Evolutionary conservation across 352 stramenopile genomes (phyloP).

Genomic region (Phytophthora citricola): DNA sequence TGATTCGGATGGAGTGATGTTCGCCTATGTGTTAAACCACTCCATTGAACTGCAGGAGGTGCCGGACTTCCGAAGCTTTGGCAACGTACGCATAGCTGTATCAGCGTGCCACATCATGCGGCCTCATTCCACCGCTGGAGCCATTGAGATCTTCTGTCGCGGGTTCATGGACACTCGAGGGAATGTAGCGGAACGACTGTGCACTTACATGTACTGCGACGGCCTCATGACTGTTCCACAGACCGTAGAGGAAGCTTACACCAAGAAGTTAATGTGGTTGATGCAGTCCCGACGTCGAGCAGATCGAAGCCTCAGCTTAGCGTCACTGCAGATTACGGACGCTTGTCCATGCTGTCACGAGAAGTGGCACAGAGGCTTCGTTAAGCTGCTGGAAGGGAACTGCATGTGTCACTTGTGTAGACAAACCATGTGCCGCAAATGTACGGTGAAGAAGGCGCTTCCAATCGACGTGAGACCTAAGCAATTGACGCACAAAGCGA

Average conservation of each 20-base stretch:
- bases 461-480: conserved; percentile 17
- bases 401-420: conserved; percentile 40
- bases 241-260: conserved; percentile 52
- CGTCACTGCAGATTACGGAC: conserved; percentile 18
- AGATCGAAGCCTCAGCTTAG: conserved; percentile 8
- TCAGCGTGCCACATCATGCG: conserved; percentile 50
- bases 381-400: conserved; percentile 33
- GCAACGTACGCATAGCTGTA: conserved; percentile 31
- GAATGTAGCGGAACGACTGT: conserved; percentile 22
- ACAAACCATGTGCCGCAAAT: conserved; percentile 46
- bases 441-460: conserved; percentile 49
- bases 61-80: conserved; percentile 36
- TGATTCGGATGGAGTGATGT: conserved; percentile 36
- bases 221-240: conserved; percentile 39
- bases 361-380: conserved; percentile 28
- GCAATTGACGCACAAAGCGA: conserved; percentile 29
- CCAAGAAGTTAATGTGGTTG: conserved; percentile 63
- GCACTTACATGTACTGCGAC: conserved; percentile 45
- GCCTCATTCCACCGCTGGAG: conserved; percentile 24
- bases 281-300: conserved; percentile 4
- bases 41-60: conserved; percentile 40
- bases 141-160: conserved; percentile 50
- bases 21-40: conserved; percentile 44
- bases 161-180: conserved; percentile 44
- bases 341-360: conserved; percentile 38